Conservation (phyloP, 345 rosid genomes). For the Turritis glabra region DNA sequence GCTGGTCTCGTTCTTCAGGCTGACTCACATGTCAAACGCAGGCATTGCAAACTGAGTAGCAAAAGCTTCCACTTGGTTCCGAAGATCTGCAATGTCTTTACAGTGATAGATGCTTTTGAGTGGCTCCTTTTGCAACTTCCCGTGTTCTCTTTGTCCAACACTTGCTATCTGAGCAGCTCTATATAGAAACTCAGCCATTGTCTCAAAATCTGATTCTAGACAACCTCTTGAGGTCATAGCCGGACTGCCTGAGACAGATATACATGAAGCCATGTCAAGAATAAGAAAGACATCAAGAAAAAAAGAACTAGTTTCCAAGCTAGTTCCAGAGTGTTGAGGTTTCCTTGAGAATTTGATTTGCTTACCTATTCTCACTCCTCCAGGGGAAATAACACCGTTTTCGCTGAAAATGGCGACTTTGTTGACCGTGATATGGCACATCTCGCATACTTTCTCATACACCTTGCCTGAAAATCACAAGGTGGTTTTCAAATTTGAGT, state of each 20-base stretch:
- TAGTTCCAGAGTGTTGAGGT: constrained; percentile 4
- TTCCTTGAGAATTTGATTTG: constrained; percentile 18
- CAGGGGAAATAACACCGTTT: constrained; percentile 74
- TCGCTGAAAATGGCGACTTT: constrained; percentile 69
- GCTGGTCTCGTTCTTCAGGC: constrained; percentile 19
- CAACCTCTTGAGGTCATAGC: constrained; percentile 97
- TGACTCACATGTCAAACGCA: constrained; percentile 63
- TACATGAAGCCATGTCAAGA: neutral
- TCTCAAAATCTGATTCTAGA: constrained; percentile 84
- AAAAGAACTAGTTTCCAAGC: neutral
- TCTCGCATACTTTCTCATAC: constrained; percentile 85
- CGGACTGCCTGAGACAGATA: constrained; percentile 92
- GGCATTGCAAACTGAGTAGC: constrained; percentile 90
- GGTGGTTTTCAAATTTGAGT: neutral
- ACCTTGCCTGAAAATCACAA: constrained; percentile 54
- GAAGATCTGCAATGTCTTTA: constrained; percentile 70
- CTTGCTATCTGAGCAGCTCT: constrained; percentile 78
- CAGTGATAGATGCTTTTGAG: constrained; percentile 58
- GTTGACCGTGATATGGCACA: constrained; percentile 82
- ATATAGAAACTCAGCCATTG: constrained; percentile 71
- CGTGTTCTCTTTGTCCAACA: constrained; percentile 58
- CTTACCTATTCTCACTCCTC: constrained; percentile 93
- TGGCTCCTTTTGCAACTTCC: constrained; percentile 58
- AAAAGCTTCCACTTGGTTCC: constrained; percentile 62
- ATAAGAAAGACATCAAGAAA: neutral